Evolutionary conservation across 306 rosid genomes (phyloP), one percentile per base, ranked within the genome.

Genomic region (Citrullus amarus): DNA sequence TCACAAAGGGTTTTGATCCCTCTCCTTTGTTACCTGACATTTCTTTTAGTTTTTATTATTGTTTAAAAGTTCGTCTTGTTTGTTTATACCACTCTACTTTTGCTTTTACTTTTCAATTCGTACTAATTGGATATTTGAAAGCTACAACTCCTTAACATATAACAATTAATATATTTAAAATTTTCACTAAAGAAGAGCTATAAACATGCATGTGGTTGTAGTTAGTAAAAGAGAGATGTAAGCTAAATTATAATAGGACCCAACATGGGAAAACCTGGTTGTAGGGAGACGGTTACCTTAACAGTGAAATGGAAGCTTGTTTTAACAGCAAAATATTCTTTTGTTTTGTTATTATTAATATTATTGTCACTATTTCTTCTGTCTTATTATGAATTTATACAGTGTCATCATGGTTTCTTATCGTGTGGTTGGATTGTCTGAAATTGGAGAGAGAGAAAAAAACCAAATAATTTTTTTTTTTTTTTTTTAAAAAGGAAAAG

Each of bases 371-470:
- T 48, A 8, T 71, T 71, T 28, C 6, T 53, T 72, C 58, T 74
- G 34, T 13, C 46, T 73, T 53, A 17, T 48, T 74, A 9, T 28
- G 28, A 72, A 50, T 22, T 22, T 70, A 70, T 70, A 44, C 44
- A 72, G 17, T 50, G 77, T 50, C 60, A 70, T 70, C 39, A 70
- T 70, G 76, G 1, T 69, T 69, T 69, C 75, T 22, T 69, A 69
- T 69, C 55, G 75, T 20, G 55, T 70, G 57, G 76, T 70, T 70
- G 76, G 76, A 13, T 70, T 70, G 6, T 68, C 34, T 68, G 34
- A 67, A 67, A 38, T 39, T 9, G 16, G 30, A 67, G 14, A 67
- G 74, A 18, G 72, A 67, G 34, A 17, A 34, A 7, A 8, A 43
- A 36, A 3, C 6, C 6, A 43, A 16, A 62, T 25, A 25, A 25